Evolutionary conservation across 768 basidiomycete genomes (phyloP), one percentile per base, ranked within the genome.

Genomic region (Termitomyces sp.): DNA sequence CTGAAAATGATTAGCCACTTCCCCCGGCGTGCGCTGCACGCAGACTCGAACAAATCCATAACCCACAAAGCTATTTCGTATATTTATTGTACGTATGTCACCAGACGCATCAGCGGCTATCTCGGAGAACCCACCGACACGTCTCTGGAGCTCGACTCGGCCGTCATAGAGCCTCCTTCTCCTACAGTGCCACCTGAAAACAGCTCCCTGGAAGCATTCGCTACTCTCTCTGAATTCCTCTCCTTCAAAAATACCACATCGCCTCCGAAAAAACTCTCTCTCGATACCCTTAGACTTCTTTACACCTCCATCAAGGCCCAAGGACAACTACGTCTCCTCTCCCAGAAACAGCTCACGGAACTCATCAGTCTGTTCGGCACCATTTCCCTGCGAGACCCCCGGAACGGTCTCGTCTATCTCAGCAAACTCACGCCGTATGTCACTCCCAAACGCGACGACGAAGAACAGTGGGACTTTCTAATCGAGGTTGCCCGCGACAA

Each of bases 351-450:
- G 49, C 67, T 81, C 38, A 73, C 73, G 45, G 63, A 70, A 36
- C 64, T 85, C 4, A 76, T 84, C 24, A 69, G 70, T 57, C 67
- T 85, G 18, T 75, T 84, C 61, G 84, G 82, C 10, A 70, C 81
- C 2, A 66, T 83, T 10, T 83, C 82, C 32, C 53, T 79, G 20
- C 66, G 63, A 46, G 56, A 59, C 54, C 64, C 63, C 53, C 55
- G 53, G 35, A 62, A 54, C 44, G 58, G 60, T 57, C 68, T 63
- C 61, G 61, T 66, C 58, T 71, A 72, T 58, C 58, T 69, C 30
- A 74, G 71, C 55, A 62, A 64, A 33, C 65, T 77, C 24, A 64
- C 71, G 14, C 63, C 68, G 14, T 67, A 64, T 53, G 67, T 74
- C 26, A 58, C 57, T 4, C 53, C 58, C n/a, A 26, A 50, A 28